Evolutionary conservation across 2,329 filamentous ascomycete genomes (phyloP), one percentile per base, ranked within the genome.

Genomic region (Exophiala bonariae): DNA sequence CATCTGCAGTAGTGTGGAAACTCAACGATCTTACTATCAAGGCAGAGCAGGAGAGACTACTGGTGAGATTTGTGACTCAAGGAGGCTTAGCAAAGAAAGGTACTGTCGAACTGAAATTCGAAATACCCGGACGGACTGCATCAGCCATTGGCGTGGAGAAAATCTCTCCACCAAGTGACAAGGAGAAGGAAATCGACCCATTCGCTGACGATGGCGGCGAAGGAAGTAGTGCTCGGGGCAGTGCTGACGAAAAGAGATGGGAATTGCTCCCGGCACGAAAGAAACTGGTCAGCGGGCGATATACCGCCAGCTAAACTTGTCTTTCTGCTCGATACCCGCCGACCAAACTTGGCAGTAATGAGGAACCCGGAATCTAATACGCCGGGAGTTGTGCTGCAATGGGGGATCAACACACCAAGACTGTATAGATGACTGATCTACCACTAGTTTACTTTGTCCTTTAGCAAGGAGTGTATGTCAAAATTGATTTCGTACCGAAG

Each of bases 51-150:
- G 81, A 55, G 79, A 86, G 60, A 92, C 81, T 96, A 48, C 83
- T 96, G 5, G 93, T 89, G 49, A 82, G 90, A 3, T 87, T 99
- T 58, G 73, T 85, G 18, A 88, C 87, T 0, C 85, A 91, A 26
- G 81, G 81, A 18, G 50, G 52, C 22, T 82, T 82, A 59, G 83
- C 87, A 0, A 82, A 81, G 54, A 81, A 87, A 4, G 89, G 90
- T 0, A 83, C 81, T 44, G 79, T 95, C 7, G 92, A 99, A 65
- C 88, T 88, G 1, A 77, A 85, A 46, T 96, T 91, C 83, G 90
- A 96, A 64, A 72, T 86, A 17, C 65, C 73, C 2, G 73, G 78
- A 31, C 69, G 78, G 23, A 69, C 71, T 1, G 80, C 79, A 1
- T 86, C 82, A 55, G 83, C 82, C 8, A 79, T 96, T 46, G 84